These are phyloP conservation scores for Dothistroma septosporum DNA, from an alignment of 2,329 filamentous ascomycete species.

Conservation along the genomic window DNA sequence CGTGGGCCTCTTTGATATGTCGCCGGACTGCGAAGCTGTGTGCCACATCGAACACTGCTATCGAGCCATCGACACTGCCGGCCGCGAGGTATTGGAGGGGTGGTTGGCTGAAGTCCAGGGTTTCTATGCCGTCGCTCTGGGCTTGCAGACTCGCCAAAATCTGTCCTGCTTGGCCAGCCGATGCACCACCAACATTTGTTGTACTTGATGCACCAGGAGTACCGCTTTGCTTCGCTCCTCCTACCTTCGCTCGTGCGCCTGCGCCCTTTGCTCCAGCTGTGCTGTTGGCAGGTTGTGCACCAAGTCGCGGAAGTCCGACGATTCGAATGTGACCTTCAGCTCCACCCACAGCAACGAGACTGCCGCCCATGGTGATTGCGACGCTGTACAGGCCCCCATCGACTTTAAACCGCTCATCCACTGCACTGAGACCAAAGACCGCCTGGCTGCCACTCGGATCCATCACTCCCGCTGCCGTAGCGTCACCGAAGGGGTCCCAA, in stretches of 20 bases:
- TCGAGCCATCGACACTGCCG: constrained; percentile 62
- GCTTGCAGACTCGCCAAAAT: constrained; percentile 81
- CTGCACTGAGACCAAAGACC: constrained; percentile 70
- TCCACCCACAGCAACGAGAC: constrained; percentile 80
- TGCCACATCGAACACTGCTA: constrained; percentile 81
- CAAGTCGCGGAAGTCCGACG: constrained; percentile 70
- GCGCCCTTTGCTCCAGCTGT: constrained; percentile 41
- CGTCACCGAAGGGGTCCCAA: constrained; percentile 84
- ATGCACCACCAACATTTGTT: constrained; percentile 33
- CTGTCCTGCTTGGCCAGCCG: constrained; percentile 56
- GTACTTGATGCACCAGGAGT: constrained; percentile 39
- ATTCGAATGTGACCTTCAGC: constrained; percentile 82
- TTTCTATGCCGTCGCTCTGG: constrained; percentile 76
- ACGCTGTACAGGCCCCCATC: constrained; percentile 89
- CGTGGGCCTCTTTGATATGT: constrained; percentile 76
- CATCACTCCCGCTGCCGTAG: constrained; percentile 60
- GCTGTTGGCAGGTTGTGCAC: constrained; percentile 28
- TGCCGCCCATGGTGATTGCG: constrained; percentile 72
- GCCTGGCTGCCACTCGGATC: constrained; percentile 52
- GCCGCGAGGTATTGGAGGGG: constrained; percentile 59
- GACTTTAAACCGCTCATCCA: constrained; percentile 86
- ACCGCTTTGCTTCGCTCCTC: constrained; percentile 43
- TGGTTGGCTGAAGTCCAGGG: constrained; percentile 61
- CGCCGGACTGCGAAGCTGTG: constrained; percentile 82
- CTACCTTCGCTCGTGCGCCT: constrained; percentile 48